Percentiles rank a stretch among this genome's conserved stretches.
Conservation (phyloP, 306 rosid genomes). For the Trifolium repens region DNA sequence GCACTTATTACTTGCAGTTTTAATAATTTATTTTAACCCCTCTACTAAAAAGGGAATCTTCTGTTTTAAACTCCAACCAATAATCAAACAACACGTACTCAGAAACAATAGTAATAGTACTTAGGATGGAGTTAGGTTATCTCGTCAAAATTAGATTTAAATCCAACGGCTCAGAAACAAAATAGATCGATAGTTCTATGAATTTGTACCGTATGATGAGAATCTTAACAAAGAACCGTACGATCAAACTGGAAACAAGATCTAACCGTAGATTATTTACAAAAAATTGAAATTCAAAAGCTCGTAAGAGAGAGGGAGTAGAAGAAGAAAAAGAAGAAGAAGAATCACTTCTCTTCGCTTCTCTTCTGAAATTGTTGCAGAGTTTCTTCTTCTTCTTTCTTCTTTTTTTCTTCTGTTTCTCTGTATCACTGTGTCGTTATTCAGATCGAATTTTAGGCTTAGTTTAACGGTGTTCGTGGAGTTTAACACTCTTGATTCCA, state of each 20-base stretch:
- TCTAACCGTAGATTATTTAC: slow-evolving; percentile 75
- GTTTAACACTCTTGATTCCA: slow-evolving; percentile 45
- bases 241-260: slow-evolving; percentile 41
- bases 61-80: slow-evolving; percentile 9
- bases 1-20: slow-evolving; percentile 30
- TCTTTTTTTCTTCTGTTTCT: background rate
- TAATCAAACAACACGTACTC: background rate
- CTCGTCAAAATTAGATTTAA: slow-evolving; percentile 38
- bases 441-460: slow-evolving; percentile 49
- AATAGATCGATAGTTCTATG: slow-evolving; percentile 57
- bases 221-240: slow-evolving; percentile 32
- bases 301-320: slow-evolving; percentile 91
- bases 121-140: background rate
- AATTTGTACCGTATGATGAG: slow-evolving; percentile 61
- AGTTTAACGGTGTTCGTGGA: slow-evolving; percentile 15
- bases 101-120: background rate
- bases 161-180: slow-evolving; percentile 60
- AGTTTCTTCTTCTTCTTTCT: background rate
- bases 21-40: background rate
- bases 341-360: background rate
- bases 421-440: background rate
- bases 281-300: slow-evolving; percentile 96
- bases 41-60: background rate
- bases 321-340: slow-evolving; percentile 54
- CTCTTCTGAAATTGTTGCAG: background rate